phyloP scores from a whole-genome alignment of 2,329 filamentous ascomycete species.

The Plenodomus biglobosus region DNA sequence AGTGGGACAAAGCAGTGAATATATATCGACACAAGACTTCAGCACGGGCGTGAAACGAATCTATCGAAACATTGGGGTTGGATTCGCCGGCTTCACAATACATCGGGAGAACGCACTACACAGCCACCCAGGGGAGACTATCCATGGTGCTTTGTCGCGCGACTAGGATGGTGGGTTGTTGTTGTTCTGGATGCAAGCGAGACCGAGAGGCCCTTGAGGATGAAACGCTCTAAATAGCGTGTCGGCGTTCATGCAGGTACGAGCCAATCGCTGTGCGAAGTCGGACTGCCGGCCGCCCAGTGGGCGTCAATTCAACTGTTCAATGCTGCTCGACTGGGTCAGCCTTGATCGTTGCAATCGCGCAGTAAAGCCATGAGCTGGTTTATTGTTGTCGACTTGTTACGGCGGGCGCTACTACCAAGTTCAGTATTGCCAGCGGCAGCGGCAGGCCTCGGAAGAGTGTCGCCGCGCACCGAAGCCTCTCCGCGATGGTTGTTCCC shows the following conservation, averaged over 20 bases:
- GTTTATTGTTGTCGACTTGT: slow-evolving; percentile 2
- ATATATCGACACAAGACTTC: slow-evolving; percentile 17
- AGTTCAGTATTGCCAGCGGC: no score
- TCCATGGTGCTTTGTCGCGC: slow-evolving; percentile 25
- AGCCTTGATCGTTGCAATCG: slow-evolving; percentile 2
- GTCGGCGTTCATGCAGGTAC: slow-evolving; percentile 31
- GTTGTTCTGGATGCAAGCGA: slow-evolving; percentile 20
- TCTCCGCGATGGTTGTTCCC: neutral
- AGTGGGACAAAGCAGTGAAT: slow-evolving; percentile 25
- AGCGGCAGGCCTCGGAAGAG: no score
- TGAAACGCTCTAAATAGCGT: slow-evolving; percentile 35
- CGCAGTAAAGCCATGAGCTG: slow-evolving; percentile 3
- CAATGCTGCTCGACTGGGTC: slow-evolving; percentile 11
- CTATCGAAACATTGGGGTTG: slow-evolving; percentile 23
- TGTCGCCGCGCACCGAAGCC: slow-evolving; percentile 6
- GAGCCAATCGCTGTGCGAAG: slow-evolving; percentile 13
- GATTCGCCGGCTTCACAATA: slow-evolving; percentile 20
- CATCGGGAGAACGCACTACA: slow-evolving; percentile 5
- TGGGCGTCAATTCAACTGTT: slow-evolving; percentile 19
- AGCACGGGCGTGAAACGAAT: slow-evolving; percentile 30
- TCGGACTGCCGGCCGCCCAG: slow-evolving; percentile 8
- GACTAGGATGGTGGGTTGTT: neutral
- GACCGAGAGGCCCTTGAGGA: slow-evolving; percentile 18
- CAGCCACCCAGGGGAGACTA: slow-evolving; percentile 23
- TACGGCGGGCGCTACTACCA: no score